These are phyloP conservation scores for Hericium rajendrae DNA, from an alignment of 768 basidiomycete genomes.

Conservation along the genomic window DNA sequence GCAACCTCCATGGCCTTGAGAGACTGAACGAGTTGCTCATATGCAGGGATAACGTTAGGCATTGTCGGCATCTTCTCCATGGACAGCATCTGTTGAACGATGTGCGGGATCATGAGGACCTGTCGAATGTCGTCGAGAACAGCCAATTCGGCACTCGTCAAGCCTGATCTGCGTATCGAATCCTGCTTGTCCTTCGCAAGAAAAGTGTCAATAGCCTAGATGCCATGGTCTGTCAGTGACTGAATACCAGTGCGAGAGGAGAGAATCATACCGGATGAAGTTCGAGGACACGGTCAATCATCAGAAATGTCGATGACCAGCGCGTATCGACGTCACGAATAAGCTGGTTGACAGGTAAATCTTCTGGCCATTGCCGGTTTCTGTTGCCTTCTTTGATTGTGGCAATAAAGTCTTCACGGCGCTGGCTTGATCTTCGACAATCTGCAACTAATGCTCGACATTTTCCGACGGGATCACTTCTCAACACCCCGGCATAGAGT, in stretches of 20 bases:
- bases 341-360: conserved; percentile 1
- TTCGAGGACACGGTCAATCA: conserved; percentile 17
- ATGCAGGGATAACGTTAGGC: not conserved
- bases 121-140: not conserved
- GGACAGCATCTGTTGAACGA: conserved; percentile 1
- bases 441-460: not conserved
- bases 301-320: conserved; percentile 15
- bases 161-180: not conserved
- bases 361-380: not conserved
- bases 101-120: conserved; percentile 1
- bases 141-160: not conserved
- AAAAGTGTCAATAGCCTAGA: not conserved
- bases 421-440: not conserved
- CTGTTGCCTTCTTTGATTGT: not conserved
- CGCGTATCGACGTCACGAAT: conserved; percentile 16
- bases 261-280: too few relatives aligned
- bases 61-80: not conserved
- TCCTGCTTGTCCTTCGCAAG: not conserved
- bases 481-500: not conserved
- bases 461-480: not conserved
- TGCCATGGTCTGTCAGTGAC: not conserved
- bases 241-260: not conserved
- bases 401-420: not conserved
- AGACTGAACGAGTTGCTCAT: not conserved
- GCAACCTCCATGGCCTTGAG: not conserved